Base-by-base conservation (phyloP, 768 basidiomycete species). In the Nidularia pulvinata region DNA sequence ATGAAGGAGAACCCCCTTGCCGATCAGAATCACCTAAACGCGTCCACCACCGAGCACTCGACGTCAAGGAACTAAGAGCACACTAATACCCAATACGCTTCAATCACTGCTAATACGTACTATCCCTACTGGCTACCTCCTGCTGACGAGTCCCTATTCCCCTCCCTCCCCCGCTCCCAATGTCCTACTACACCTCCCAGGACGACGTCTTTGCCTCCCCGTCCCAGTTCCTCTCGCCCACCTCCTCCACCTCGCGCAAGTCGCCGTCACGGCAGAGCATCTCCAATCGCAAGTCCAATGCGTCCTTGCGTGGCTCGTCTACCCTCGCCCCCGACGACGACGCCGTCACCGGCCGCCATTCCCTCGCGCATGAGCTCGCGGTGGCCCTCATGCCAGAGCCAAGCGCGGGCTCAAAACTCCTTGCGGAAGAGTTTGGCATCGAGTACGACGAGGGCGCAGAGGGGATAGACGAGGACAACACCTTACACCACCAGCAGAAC, bases 321-420 rank as follows among this genome's bases (percentile, higher is more conserved):
- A 69, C 65, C 56, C 67, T 80, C 34, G 67, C 70, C 34, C 63
- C 53, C 47, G 59, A 62, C 35, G 76, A 74, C 51, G 81, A 81
- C 53, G 65, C 65, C 35, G 65, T 70, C 46, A 77, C 69, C 55
- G 78, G 76, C 39, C 76, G 81, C 44, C 85, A 87, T 64, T 92
- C 90, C 5, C 80, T 94, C 33, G 92, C 92, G 4, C 91, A 94
- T 68, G 92, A 94, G 63, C 82, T 94, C 35, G 92, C 93, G 5
- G 84, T 87, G 34, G 92, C 92, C 7, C 78, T 94, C 51, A 89
- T 93, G 85, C 92, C 91, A 22, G 92, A 94, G 70, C 91, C 93
- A 0, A 87, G 80, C 49, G 77, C 82, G 30, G 84, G 88, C 51
- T 92, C 90, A 22, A 88, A 84, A 66, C 68, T 92, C 33, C 76